phyloP scores from a whole-genome alignment of 2,329 filamentous ascomycete species.

The Fusarium penzigii region DNA sequence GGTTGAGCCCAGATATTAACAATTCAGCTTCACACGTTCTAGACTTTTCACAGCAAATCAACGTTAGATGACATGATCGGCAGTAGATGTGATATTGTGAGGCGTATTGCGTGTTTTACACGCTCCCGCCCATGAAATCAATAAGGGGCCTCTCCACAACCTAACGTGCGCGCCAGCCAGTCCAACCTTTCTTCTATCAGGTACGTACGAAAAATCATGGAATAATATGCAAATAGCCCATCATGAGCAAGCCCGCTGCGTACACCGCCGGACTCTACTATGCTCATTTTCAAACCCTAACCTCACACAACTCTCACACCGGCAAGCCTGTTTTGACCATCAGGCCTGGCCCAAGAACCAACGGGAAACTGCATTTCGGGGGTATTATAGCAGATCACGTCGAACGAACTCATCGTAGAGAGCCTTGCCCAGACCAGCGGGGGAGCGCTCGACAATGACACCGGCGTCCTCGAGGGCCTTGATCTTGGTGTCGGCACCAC shows the following conservation, averaged over 20 bases:
- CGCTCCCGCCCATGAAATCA: constrained; percentile 22
- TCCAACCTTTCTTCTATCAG: constrained; percentile 37
- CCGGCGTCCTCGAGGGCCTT: constrained; percentile 88
- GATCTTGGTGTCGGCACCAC: constrained; percentile 98
- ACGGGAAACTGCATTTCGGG: constrained; percentile 6
- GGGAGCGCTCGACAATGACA: constrained; percentile 94
- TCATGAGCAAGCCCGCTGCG: constrained; percentile 25
- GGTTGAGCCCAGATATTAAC: too few species aligned
- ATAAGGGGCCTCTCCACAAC: constrained; percentile 26
- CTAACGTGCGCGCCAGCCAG: constrained; percentile 29
- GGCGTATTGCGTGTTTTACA: constrained; percentile 25
- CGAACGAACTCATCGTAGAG: constrained; percentile 95
- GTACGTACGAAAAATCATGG: constrained; percentile 33
- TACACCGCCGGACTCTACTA: constrained; percentile 20
- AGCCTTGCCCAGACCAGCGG: constrained; percentile 88
- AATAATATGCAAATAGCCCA: constrained; percentile 32
- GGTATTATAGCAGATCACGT: constrained; percentile 82
- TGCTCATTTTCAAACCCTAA: constrained; percentile 19
- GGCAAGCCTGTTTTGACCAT: constrained; percentile 5
- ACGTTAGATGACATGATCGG: constrained; percentile 11
- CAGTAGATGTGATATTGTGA: constrained; percentile 26
- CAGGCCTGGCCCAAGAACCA: constrained; percentile 9
- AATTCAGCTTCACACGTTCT: neutral
- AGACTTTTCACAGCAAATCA: neutral
- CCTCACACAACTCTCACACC: constrained; percentile 12